These are phyloP conservation scores for Alternaria sp. DNA, from an alignment of 2,329 filamentous ascomycete species.

Conservation along the genomic window DNA sequence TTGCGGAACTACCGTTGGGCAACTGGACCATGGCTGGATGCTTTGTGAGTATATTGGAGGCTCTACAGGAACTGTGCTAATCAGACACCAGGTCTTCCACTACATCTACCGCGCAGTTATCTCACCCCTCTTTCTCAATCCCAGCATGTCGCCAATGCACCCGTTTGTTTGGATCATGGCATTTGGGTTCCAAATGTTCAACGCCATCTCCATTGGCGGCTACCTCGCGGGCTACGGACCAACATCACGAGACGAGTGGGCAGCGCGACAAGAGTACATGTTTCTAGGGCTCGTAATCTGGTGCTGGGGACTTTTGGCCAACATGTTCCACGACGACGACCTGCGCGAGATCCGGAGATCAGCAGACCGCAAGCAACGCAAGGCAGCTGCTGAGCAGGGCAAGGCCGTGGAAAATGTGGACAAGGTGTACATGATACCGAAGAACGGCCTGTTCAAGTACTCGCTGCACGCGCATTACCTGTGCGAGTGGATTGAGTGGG, in stretches of 20 bases:
- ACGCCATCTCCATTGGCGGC: slow-evolving; percentile 76
- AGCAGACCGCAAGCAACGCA: slow-evolving; percentile 66
- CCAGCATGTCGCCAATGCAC: slow-evolving; percentile 92
- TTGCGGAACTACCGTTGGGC: slow-evolving; percentile 71
- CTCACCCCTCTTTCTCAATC: slow-evolving; percentile 78
- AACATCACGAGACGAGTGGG: slow-evolving; percentile 63
- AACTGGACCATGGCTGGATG: slow-evolving; percentile 77
- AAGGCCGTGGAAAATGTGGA: slow-evolving; percentile 63
- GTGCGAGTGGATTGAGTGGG: slow-evolving; percentile 97
- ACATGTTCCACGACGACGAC: slow-evolving; percentile 89
- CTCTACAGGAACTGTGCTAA: slow-evolving; percentile 7
- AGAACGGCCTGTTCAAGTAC: slow-evolving; percentile 80
- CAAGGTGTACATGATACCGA: slow-evolving; percentile 87
- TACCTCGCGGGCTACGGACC: slow-evolving; percentile 86
- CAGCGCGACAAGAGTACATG: slow-evolving; percentile 53
- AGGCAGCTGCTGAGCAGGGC: slow-evolving; percentile 53
- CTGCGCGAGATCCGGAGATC: slow-evolving; percentile 83
- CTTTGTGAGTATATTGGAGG: slow-evolving; percentile 55
- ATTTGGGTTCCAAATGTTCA: slow-evolving; percentile 77
- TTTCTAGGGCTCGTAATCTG: slow-evolving; percentile 75
- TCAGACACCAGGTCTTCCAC: slow-evolving; percentile 68
- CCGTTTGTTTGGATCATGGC: slow-evolving; percentile 69
- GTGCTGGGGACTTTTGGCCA: slow-evolving; percentile 75
- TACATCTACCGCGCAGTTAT: slow-evolving; percentile 89
- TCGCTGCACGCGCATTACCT: slow-evolving; percentile 93